Evolutionary conservation across 1,284 basidiomycete genomes (phyloP).

Genomic region (Irpex sp.): DNA sequence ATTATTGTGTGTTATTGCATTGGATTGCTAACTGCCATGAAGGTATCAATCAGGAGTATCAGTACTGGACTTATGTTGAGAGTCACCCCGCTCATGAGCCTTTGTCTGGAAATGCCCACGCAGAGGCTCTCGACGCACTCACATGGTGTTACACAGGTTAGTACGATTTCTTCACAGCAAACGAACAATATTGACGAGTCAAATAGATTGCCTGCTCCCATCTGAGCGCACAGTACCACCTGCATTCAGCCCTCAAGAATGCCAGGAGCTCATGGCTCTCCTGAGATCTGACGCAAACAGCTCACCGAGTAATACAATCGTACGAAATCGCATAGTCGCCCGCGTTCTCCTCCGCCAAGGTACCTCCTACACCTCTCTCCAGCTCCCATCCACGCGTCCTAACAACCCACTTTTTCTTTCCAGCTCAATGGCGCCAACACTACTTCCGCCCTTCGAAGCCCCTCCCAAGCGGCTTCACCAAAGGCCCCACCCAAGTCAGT

Average conservation of each 20-base stretch:
- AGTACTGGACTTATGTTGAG: slow-evolving; percentile 76
- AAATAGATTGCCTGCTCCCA: slow-evolving; percentile 59
- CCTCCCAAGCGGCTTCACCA: slow-evolving; percentile 40
- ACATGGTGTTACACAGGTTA: slow-evolving; percentile 73
- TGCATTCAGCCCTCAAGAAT: slow-evolving; percentile 71
- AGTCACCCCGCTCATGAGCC: slow-evolving; percentile 65
- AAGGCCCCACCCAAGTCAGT: slow-evolving; percentile 19
- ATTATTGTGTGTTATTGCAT: not conserved
- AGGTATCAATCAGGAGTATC: slow-evolving; percentile 69
- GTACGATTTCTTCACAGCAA: not conserved
- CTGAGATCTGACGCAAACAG: slow-evolving; percentile 43
- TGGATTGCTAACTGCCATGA: slow-evolving; percentile 13
- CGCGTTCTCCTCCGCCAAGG: slow-evolving; percentile 65
- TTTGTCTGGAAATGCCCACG: slow-evolving; percentile 46
- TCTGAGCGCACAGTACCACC: slow-evolving; percentile 49
- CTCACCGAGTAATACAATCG: slow-evolving; percentile 34
- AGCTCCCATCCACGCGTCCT: slow-evolving; percentile 8
- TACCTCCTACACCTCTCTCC: slow-evolving; percentile 30
- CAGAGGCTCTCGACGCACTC: slow-evolving; percentile 66
- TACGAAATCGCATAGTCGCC: slow-evolving; percentile 66
- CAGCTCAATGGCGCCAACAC: slow-evolving; percentile 70
- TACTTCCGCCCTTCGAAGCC: slow-evolving; percentile 62
- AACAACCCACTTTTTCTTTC: not conserved
- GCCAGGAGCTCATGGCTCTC: slow-evolving; percentile 63
- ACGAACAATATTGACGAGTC: too few relatives aligned